Evolutionary conservation across 768 basidiomycete species (phyloP).

Genomic region (Pulveroboletus sp.): DNA sequence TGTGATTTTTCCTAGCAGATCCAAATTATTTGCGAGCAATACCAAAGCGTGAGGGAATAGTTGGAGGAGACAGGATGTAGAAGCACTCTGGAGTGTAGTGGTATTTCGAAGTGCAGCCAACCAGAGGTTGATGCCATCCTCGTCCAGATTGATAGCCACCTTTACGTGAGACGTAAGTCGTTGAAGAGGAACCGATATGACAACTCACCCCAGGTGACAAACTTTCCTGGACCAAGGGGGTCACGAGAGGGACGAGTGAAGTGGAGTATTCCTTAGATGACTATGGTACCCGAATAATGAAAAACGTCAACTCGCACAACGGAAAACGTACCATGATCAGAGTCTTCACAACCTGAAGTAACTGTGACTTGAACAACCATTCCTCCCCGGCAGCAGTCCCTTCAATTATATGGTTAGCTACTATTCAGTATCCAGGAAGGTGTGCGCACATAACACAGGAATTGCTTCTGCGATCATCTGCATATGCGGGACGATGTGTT

Average conservation of each 20-base stretch:
- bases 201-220: slow-evolving; percentile 50
- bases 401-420: slow-evolving; percentile 28
- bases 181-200: neutral
- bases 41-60: slow-evolving; percentile 60
- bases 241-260: slow-evolving; percentile 49
- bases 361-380: slow-evolving; percentile 64
- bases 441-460: slow-evolving; percentile 62
- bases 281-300: slow-evolving; percentile 35
- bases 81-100: slow-evolving; percentile 43
- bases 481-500: slow-evolving; percentile 66
- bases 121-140: slow-evolving; percentile 79
- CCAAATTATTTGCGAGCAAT: slow-evolving; percentile 66
- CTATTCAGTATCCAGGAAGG: neutral
- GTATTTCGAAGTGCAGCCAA: slow-evolving; percentile 64
- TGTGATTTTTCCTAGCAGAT: slow-evolving; percentile 65
- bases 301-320: neutral
- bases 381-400: slow-evolving; percentile 69
- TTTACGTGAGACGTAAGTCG: slow-evolving; percentile 28
- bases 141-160: slow-evolving; percentile 68
- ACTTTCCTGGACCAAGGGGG: slow-evolving; percentile 64
- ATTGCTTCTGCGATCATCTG: slow-evolving; percentile 58
- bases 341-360: slow-evolving; percentile 67
- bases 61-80: slow-evolving; percentile 52
- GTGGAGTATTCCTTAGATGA: slow-evolving; percentile 62
- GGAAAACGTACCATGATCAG: slow-evolving; percentile 54